Base-by-base conservation (phyloP, 1,284 basidiomycete genomes). In the Sporisorium reilianum region DNA sequence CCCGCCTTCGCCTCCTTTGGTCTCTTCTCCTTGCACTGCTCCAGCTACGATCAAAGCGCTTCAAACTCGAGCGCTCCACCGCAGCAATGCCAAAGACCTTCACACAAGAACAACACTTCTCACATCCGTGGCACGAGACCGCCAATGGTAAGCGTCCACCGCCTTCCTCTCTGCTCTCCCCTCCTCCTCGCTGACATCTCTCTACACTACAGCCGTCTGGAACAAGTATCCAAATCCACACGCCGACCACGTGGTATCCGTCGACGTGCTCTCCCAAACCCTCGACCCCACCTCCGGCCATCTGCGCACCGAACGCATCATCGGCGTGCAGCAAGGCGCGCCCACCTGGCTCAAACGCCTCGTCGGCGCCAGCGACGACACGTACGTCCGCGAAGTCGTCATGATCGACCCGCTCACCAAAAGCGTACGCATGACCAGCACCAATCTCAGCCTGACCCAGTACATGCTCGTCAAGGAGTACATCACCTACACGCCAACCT, bases 151-250 rank as follows among this genome's bases (percentile, higher is more conserved):
- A 55, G 69, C 55, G 10, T n/a, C 12, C 14, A 41, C n/a, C 14
- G 9, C n/a, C 28, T 9, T 18, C 40, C n/a, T 34, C 18, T 34
- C 11, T 9, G n/a, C 32, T 14, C 12, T n/a, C 28, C 4, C 48
- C 23, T 38, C 1, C n/a, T 10, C 23, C 10, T 42, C 8, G 26
- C 42, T 48, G 36, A 41, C 32, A 12, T 44, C 20, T 16, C 36
- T 8, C 9, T 30, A 12, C 14, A 8, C 23, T 28, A 18, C 92
- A 59, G 93, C 93, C 89, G 89, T 90, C 52, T 93, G 94, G 87
- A 91, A 93, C 79, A 97, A 97, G 88, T 97, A 97, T 85, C 95
- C 95, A 50, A 97, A 97, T 85, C 92, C 93, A 49, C 91, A 92
- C 80, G 94, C 94, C 81, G 90, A 92, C 9, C 95, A 97, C 85